These are phyloP conservation scores for Fusarium xyrophilum DNA, from an alignment of 2,329 filamentous ascomycete species.

Conservation along the genomic window DNA sequence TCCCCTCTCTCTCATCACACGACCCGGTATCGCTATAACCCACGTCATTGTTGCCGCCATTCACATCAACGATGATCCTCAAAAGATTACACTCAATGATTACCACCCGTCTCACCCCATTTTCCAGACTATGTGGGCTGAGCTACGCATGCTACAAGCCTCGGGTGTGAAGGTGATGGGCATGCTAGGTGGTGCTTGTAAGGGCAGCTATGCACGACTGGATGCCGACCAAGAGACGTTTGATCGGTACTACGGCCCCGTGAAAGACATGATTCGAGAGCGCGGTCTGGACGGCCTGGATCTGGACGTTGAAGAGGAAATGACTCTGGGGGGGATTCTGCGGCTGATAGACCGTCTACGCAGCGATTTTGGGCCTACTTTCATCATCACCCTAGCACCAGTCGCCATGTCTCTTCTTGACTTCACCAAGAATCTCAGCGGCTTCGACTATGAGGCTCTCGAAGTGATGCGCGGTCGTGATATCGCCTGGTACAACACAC, in stretches of 20 bases:
- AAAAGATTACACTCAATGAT: constrained; percentile 80
- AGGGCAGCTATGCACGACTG: constrained; percentile 70
- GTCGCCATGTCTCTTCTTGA: constrained; percentile 75
- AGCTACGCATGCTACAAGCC: constrained; percentile 74
- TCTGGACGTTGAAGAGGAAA: constrained; percentile 80
- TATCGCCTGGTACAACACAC: constrained; percentile 86
- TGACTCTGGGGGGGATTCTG: constrained; percentile 70
- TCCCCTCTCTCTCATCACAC: constrained; percentile 59
- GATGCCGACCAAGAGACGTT: constrained; percentile 67
- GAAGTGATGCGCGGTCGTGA: constrained; percentile 70
- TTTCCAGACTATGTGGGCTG: constrained; percentile 78
- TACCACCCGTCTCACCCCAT: constrained; percentile 70
- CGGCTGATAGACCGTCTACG: constrained; percentile 72
- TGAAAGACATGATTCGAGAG: constrained; percentile 68
- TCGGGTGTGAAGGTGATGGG: constrained; percentile 80
- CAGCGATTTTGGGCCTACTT: constrained; percentile 70
- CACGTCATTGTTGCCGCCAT: constrained; percentile 89
- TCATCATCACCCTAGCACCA: constrained; percentile 82
- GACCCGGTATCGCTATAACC: constrained; percentile 62
- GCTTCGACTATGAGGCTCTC: constrained; percentile 80
- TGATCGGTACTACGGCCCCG: constrained; percentile 74
- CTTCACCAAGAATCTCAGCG: constrained; percentile 69
- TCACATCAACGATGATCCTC: constrained; percentile 75
- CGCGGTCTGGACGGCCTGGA: constrained; percentile 74
- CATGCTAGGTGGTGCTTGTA: constrained; percentile 87